Conservation (phyloP, 2,329 filamentous ascomycete species). For the Beauveria pseudobassiana region DNA sequence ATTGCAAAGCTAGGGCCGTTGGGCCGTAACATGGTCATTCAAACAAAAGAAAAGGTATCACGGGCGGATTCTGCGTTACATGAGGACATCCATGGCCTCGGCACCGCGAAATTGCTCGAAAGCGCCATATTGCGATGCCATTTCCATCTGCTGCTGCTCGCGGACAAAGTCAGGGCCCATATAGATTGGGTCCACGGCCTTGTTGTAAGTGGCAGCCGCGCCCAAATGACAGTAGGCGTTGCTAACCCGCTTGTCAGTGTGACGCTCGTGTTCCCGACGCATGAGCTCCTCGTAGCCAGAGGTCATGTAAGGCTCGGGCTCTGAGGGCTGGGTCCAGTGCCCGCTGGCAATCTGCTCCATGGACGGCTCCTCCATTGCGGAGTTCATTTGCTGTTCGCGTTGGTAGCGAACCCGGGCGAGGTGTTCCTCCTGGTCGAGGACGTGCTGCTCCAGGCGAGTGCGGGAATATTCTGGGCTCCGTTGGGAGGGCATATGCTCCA, state of each 20-base stretch:
- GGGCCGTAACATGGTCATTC: background rate
- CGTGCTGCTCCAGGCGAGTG: conserved; percentile 45
- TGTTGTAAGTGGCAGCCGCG: conserved; percentile 39
- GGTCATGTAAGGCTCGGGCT: conserved; percentile 76
- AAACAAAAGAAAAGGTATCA: background rate
- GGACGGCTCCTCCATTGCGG: conserved; percentile 45
- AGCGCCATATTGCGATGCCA: conserved; percentile 63
- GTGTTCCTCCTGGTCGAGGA: conserved; percentile 50
- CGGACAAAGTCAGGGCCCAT: conserved; percentile 35
- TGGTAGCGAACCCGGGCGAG: conserved; percentile 55
- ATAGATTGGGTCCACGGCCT: conserved; percentile 65
- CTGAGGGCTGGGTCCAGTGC: conserved; percentile 39
- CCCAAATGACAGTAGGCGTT: conserved; percentile 39
- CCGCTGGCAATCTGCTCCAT: conserved; percentile 45
- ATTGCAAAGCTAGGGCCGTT: conserved; percentile 1
- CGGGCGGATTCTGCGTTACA: background rate
- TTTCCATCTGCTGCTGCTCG: conserved; percentile 45
- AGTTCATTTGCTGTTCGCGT: conserved; percentile 33
- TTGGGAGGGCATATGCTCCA: conserved; percentile 75
- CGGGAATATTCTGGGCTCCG: conserved; percentile 45
- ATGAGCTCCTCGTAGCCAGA: conserved; percentile 70
- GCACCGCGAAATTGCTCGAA: conserved; percentile 41
- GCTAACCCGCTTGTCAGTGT: conserved; percentile 27
- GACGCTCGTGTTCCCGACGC: conserved; percentile 51
- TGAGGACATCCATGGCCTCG: conserved; percentile 42